Conservation (phyloP, 2,329 filamentous ascomycete species). For the Penicillium sp. region DNA sequence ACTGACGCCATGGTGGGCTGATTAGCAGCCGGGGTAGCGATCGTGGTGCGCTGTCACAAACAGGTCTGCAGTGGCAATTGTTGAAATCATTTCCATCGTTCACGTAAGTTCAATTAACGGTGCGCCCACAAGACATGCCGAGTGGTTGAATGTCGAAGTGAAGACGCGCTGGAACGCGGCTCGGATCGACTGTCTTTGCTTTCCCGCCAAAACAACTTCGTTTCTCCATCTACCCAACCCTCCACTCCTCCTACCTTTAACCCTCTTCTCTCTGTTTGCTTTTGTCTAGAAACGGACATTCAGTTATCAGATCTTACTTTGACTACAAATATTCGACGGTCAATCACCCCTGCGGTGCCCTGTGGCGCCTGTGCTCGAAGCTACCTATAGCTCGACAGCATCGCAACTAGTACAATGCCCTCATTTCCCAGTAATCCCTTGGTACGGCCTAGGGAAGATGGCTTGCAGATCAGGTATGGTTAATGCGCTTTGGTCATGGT, state of each 20-base stretch:
- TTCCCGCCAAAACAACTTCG: constrained; percentile 27
- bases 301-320: neutral
- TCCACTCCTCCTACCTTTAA: constrained; percentile 10
- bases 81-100: constrained; percentile 30
- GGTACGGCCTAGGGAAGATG: constrained; percentile 39
- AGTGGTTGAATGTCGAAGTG: constrained; percentile 15
- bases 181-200: constrained; percentile 18
- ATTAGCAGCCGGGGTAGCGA: constrained; percentile 20
- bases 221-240: constrained; percentile 16
- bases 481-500: neutral
- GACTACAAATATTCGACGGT: neutral
- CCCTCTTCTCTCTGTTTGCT: neutral
- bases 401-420: constrained; percentile 29
- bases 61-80: constrained; percentile 22
- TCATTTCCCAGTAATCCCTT: constrained; percentile 37
- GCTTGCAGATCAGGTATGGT: constrained; percentile 43
- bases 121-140: constrained; percentile 10
- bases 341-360: constrained; percentile 11
- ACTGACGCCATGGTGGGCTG: constrained; percentile 73
- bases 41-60: constrained; percentile 20
- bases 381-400: constrained; percentile 6
- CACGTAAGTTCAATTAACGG: constrained; percentile 4
- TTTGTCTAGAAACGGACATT: neutral
- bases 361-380: constrained; percentile 18
- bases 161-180: constrained; percentile 32